phyloP scores from a whole-genome alignment of 306 rosid genomes.

The Senna siamea region DNA sequence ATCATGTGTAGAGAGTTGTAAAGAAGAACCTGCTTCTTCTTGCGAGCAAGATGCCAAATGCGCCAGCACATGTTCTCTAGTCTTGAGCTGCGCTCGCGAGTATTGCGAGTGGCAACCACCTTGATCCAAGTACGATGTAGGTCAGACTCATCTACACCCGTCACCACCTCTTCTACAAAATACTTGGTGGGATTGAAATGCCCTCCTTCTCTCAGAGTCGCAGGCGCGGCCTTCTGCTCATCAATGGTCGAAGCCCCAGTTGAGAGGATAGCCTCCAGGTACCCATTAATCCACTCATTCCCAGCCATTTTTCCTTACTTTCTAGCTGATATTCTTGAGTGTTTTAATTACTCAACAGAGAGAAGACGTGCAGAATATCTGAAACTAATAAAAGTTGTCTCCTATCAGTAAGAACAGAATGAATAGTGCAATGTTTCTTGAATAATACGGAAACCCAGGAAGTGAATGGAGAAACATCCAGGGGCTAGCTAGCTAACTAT shows the following conservation, averaged over 20 bases:
- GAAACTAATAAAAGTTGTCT: too few relatives aligned
- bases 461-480: too few relatives aligned
- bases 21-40: constrained; percentile 92
- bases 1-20: too few relatives aligned
- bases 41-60: constrained; percentile 94
- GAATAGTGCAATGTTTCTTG: not conserved
- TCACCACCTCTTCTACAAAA: constrained; percentile 91
- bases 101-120: constrained; percentile 90
- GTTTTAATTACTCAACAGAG: too few relatives aligned
- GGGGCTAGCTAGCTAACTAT: too few relatives aligned
- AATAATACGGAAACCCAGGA: constrained; percentile 30
- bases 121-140: constrained; percentile 91
- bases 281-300: constrained; percentile 94
- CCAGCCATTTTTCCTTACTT: constrained; percentile 90
- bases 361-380: too few relatives aligned
- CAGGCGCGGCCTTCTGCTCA: constrained; percentile 68
- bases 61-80: constrained; percentile 99
- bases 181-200: constrained; percentile 87
- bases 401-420: too few relatives aligned
- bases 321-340: too few relatives aligned
- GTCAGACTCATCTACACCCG: constrained; percentile 89
- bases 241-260: constrained; percentile 79
- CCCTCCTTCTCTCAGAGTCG: constrained; percentile 57
- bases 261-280: constrained; percentile 84
- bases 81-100: constrained; percentile 88